Evolutionary conservation across 768 basidiomycete species (phyloP), one percentile per base, ranked within the genome.

Genomic region (Leucocoprinus leucothites): DNA sequence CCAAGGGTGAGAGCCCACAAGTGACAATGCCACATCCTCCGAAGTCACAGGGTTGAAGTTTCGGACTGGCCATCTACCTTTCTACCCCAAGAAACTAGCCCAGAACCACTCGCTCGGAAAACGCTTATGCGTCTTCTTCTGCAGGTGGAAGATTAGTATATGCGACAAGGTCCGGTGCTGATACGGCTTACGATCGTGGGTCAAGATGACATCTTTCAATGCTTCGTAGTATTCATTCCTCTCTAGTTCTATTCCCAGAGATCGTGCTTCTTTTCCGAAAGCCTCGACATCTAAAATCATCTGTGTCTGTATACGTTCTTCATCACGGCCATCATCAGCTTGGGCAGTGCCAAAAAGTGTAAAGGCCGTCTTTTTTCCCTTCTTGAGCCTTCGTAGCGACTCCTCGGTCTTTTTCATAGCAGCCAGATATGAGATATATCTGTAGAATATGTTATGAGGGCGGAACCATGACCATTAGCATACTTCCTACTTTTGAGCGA

Each of bases 381-480:
- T 96, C 65, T 94, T 94, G 61, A 96, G 77, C 35, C 90, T 81
- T 36, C 87, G 78, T 22, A 98, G 73, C 9, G 91, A 88, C 65
- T 94, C 94, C 60, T 98, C 94, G 7, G 92, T 92, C 75, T 96
- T 96, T 68, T 86, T 90, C 81, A 95, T 93, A 0, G 84, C 82
- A 9, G 84, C 77, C 21, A 98, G 76, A 64, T 91, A 88, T 53
- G 80, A 78, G 11, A 87, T 83, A 67, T 96, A 97, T 63, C 92
- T 93, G 54, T 25, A 38, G 3, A 38, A n/a, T 34, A 35, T 9
- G 24, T 4, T 11, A 26, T 47, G 7, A 54, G 26, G 2, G 4
- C 4, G 13, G 0, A 18, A 19, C 18, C 22, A 16, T 43, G 26
- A 8, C 4, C 16, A 28, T 34, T 35, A 28, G 31, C 42, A 18